Evolutionary conservation across 768 basidiomycete species (phyloP), one percentile per base, ranked within the genome.

Genomic region (Boletellus ananas): DNA sequence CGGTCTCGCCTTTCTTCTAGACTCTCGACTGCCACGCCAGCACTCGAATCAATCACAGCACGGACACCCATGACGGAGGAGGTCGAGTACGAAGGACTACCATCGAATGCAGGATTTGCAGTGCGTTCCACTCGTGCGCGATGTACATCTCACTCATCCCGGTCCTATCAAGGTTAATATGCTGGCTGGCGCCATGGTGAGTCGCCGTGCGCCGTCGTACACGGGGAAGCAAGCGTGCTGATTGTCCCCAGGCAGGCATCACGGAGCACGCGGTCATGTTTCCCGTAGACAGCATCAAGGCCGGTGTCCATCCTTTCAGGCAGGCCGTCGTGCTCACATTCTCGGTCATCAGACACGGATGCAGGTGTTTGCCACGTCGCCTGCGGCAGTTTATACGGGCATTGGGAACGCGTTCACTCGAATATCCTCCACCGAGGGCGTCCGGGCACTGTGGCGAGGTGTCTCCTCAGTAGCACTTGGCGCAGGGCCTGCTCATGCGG

Each of bases 241-340:
- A 68, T 23, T n/a, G 10, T 38, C 57, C 51, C 21, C 66, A 95
- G 94, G 96, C 96, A 60, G 96, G 96, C 53, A 98, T 99, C 60
- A 94, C 94, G 47, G 96, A 99, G 69, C 96, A 99, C 73, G 90
- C 94, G 27, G 93, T 96, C 66, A 98, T 99, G 88, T 99, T 90
- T 67, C 96, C 96, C 6, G 75, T 98, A 55, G 96, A 99, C 73
- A 95, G 92, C 63, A 97, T 99, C 67, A 99, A 99, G 79, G 96
- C 90, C 50, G 52, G 85, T 72, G 11, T 40, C 13, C 52, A 43
- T 31, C 40, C 47, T 21, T 41, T 21, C 33, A 21, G 5, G n/a
- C 31, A 21, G 36, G 37, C 35, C 13, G 39, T n/a, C 14, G 17
- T 43, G 36, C 51, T 58, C 47, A 53, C 33, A 8, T 14, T 29